Base-by-base conservation (phyloP, 2,329 filamentous ascomycete species). In the Penicillium sp. region DNA sequence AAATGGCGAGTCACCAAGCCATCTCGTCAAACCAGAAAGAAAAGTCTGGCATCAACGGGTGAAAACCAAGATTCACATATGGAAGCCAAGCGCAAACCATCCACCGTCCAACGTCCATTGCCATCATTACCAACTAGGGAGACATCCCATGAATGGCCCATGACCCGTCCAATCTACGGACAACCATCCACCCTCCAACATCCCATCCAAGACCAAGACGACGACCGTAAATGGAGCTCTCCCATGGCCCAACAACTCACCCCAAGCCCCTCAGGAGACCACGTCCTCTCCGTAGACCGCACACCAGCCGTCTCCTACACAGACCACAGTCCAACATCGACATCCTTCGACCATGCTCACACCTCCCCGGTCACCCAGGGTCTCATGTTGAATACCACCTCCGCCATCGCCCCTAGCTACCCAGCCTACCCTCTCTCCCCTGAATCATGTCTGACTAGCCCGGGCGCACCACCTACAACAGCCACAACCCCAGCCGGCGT, bases 1-100 rank as follows among this genome's bases (percentile, higher is more conserved):
- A 73, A 73, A 62, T 73, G 71, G 71, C 63, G 71, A 16, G 70
- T 73, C 33, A 73, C 69, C 48, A 73, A 73, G 51, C 70, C 70
- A n/a, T 72, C 70, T 19, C 70, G 71, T 13, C 71, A 72, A 50
- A 69, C 64, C 42, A 66, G 70, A 42, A 72, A 72, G 61, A 72
- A 71, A 42, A 59, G 64, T n/a, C 58, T 59, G 38, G 49, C 36
- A n/a, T 43, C 62, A 12, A 16, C 28, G 13, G 62, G 64, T 19
- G 63, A 66, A 10, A 37, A n/a, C n/a, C n/a, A 31, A 14, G 50
- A 60, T 3, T 50, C 46, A 7, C 53, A 59, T n/a, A 56, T 49
- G 40, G 57, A 61, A 8, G 37, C 29, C 16, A 48, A 45, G 33
- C 46, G 28, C 7, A 49, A 46, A 29, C 13, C 50, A 34, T 38